A percentile compares a stretch with the other conserved stretches of the same genome.
These are phyloP conservation scores for Colletotrichum sp. DNA, from an alignment of 2,329 filamentous ascomycete species.

Conservation along the genomic window DNA sequence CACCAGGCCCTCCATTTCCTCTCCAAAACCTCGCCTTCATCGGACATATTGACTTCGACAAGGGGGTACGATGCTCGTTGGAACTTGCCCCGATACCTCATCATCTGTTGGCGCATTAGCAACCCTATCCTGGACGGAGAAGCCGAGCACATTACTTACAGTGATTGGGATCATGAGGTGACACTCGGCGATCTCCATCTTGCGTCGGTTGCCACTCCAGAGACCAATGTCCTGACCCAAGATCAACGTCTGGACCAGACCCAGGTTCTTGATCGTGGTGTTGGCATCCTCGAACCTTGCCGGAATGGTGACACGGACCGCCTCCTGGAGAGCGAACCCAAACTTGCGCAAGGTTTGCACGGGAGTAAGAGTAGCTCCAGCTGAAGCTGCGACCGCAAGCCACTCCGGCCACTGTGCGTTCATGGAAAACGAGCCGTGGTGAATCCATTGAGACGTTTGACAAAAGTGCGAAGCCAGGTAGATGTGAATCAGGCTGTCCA, in stretches of 20 bases:
- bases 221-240: constrained; percentile 55
- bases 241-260: constrained; percentile 55
- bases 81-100: constrained; percentile 63
- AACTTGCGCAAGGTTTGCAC: constrained; percentile 65
- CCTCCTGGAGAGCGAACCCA: constrained; percentile 60
- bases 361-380: constrained; percentile 65
- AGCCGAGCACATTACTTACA: constrained; percentile 33
- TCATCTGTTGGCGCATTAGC: constrained; percentile 43
- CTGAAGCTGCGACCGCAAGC: constrained; percentile 63
- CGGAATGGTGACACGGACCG: constrained; percentile 43
- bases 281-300: constrained; percentile 54
- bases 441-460: constrained; percentile 65
- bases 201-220: constrained; percentile 60
- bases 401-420: constrained; percentile 63
- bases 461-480: constrained; percentile 63
- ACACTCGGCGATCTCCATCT: constrained; percentile 62
- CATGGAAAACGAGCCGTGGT: constrained; percentile 63
- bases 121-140: neutral
- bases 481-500: constrained; percentile 67
- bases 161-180: constrained; percentile 50
- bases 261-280: constrained; percentile 47
- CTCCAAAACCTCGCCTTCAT: constrained; percentile 62
- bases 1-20: constrained; percentile 72
- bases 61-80: constrained; percentile 58
- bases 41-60: constrained; percentile 55